Evolutionary conservation across 345 rosid genomes (phyloP).

Genomic region (Bruguiera gymnorhiza): DNA sequence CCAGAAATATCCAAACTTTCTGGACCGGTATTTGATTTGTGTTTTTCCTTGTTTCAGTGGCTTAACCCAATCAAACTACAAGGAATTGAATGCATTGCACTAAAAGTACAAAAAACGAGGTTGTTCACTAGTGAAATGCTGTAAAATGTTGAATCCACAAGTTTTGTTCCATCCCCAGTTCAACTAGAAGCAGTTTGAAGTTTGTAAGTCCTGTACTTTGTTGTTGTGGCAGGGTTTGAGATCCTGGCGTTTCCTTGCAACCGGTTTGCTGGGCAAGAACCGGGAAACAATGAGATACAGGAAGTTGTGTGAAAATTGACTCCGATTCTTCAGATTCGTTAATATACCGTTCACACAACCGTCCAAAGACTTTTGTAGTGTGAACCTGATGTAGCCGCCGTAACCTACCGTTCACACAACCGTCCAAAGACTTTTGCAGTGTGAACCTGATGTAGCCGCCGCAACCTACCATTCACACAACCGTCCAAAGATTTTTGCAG

Average conservation of each 20-base stretch:
- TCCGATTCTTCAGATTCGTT: too few species aligned
- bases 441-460: too few species aligned
- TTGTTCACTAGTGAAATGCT: conserved; percentile 13
- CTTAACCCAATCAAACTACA: conserved; percentile 78
- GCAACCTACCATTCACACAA: too few species aligned
- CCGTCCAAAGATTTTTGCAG: too few species aligned
- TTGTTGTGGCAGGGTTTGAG: conserved; percentile 58
- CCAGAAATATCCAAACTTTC: not conserved
- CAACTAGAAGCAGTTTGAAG: not conserved
- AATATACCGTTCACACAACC: too few species aligned
- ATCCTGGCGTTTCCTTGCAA: conserved; percentile 93
- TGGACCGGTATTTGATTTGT: conserved; percentile 1
- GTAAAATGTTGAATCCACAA: not conserved
- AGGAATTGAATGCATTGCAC: conserved; percentile 72
- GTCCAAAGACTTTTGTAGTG: too few species aligned
- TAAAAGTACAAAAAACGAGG: conserved; percentile 78
- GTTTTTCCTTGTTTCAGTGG: conserved; percentile 49
- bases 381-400: too few species aligned
- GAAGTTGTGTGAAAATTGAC: too few species aligned
- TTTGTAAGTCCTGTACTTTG: conserved; percentile 1
- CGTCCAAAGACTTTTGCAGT: too few species aligned
- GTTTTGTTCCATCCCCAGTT: too few species aligned
- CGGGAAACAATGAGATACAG: conserved; percentile 51
- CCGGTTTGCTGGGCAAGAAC: conserved; percentile 91
- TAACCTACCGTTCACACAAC: too few species aligned